Conservation (phyloP, 2,329 filamentous ascomycete genomes). For the Diaporthe batatas region DNA sequence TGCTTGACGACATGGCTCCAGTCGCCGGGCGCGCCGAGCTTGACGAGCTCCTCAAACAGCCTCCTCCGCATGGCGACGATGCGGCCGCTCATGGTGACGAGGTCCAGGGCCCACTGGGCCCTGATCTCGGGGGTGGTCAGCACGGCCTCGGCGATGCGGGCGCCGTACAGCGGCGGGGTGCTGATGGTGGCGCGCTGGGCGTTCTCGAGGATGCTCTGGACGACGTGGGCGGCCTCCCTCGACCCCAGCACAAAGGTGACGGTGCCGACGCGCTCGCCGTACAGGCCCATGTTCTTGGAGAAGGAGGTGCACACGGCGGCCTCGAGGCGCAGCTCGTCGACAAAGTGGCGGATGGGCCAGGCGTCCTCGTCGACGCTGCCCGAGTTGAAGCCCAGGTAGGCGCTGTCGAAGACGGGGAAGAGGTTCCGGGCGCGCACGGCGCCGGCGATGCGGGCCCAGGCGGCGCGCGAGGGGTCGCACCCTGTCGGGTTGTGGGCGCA, state of each 20-base stretch:
- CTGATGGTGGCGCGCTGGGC: conserved; percentile 53
- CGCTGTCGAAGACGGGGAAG: conserved; percentile 52
- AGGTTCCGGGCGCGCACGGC: conserved; percentile 44
- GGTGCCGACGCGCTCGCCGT: conserved; percentile 54
- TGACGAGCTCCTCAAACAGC: conserved; percentile 51
- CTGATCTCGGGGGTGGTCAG: conserved; percentile 48
- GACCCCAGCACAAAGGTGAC: conserved; percentile 48
- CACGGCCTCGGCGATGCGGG: conserved; percentile 52
- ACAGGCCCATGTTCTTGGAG: conserved; percentile 69
- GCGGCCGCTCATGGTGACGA: conserved; percentile 54
- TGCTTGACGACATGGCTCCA: conserved; percentile 55
- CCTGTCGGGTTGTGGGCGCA: conserved; percentile 61
- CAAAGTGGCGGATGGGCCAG: conserved; percentile 50
- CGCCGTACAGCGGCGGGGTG: conserved; percentile 53
- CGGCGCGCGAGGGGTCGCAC: conserved; percentile 53
- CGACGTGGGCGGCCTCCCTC: conserved; percentile 37
- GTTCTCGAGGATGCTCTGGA: conserved; percentile 50
- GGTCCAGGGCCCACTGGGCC: conserved; percentile 52
- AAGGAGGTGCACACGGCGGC: conserved; percentile 71
- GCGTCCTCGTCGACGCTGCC: conserved; percentile 50
- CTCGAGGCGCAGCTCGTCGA: conserved; percentile 57
- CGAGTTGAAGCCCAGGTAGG: conserved; percentile 51
- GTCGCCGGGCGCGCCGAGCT: conserved; percentile 51
- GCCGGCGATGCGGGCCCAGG: conserved; percentile 50
- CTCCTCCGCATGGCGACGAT: conserved; percentile 53